These are phyloP conservation scores for Fusarium transvaalense DNA, from an alignment of 2,329 filamentous ascomycete species.

Conservation along the genomic window DNA sequence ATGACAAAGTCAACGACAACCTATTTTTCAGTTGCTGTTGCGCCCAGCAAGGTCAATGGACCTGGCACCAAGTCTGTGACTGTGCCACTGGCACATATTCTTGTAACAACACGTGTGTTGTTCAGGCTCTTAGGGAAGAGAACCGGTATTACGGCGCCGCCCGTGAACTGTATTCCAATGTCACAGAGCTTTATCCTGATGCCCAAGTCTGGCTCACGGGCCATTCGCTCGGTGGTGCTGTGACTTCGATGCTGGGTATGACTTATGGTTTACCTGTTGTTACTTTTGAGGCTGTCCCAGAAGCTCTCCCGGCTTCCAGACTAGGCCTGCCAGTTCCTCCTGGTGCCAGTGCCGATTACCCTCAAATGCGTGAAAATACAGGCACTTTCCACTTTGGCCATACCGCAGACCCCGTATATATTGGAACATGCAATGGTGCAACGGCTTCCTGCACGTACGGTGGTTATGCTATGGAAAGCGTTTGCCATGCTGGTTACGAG, in stretches of 20 bases:
- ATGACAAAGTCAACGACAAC: slow-evolving; percentile 98
- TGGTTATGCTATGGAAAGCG: slow-evolving; percentile 92
- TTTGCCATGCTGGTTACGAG: slow-evolving; percentile 89
- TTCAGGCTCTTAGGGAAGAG: slow-evolving; percentile 79
- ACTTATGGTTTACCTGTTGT: slow-evolving; percentile 93
- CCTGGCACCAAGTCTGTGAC: slow-evolving; percentile 93
- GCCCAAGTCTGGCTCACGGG: slow-evolving; percentile 90
- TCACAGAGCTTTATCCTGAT: slow-evolving; percentile 87
- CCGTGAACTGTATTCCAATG: slow-evolving; percentile 90
- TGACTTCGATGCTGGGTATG: slow-evolving; percentile 87
- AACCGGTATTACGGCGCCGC: slow-evolving; percentile 93
- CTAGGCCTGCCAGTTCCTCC: slow-evolving; percentile 89
- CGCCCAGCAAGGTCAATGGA: slow-evolving; percentile 88
- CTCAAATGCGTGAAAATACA: slow-evolving; percentile 78
- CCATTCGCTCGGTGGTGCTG: slow-evolving; percentile 91
- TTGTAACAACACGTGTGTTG: slow-evolving; percentile 93
- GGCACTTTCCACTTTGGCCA: slow-evolving; percentile 93
- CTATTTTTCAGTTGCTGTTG: slow-evolving; percentile 98
- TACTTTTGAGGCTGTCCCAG: slow-evolving; percentile 92
- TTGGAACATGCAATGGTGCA: slow-evolving; percentile 92
- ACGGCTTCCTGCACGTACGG: slow-evolving; percentile 90
- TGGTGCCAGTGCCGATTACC: slow-evolving; percentile 76
- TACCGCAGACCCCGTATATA: slow-evolving; percentile 94
- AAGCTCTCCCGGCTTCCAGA: slow-evolving; percentile 86
- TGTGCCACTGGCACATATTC: slow-evolving; percentile 89